phyloP scores from a whole-genome alignment of 169 alveolate genomes.

The Plasmodium cynomolgi region DNA sequence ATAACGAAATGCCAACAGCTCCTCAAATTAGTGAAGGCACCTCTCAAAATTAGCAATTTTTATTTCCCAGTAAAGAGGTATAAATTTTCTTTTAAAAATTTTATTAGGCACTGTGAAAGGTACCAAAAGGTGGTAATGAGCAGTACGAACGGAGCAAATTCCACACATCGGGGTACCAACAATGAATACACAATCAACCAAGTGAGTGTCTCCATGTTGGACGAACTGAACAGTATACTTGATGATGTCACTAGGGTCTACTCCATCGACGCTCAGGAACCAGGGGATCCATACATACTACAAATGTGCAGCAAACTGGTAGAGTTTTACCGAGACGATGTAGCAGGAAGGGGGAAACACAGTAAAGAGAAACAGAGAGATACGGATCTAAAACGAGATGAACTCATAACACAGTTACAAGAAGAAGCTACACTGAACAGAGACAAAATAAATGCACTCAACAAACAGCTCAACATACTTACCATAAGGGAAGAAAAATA shows the following conservation, averaged over 20 bases:
- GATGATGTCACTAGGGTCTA: not conserved
- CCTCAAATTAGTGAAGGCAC: slow-evolving; percentile 20
- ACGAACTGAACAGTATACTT: slow-evolving; percentile 12
- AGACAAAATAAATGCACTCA: slow-evolving; percentile 1
- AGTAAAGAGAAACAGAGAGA: not conserved
- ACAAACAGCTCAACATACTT: slow-evolving; percentile 18
- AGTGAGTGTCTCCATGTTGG: not conserved
- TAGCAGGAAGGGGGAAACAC: not conserved
- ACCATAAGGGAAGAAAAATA: slow-evolving; percentile 58
- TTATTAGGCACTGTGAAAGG: not conserved
- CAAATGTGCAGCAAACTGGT: slow-evolving; percentile 21
- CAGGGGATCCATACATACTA: slow-evolving; percentile 5
- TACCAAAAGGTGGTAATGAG: slow-evolving; percentile 11
- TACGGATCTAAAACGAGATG: not conserved
- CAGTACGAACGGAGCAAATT: not conserved
- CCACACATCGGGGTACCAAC: not conserved
- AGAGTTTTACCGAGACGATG: slow-evolving; percentile 3
- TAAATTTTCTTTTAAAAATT: slow-evolving; percentile 23
- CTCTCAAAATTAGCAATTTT: slow-evolving; percentile 12
- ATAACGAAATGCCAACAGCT: slow-evolving; percentile 26
- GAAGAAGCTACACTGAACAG: not conserved
- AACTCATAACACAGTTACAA: slow-evolving; percentile 20
- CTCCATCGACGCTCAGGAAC: slow-evolving; percentile 1
- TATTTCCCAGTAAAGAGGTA: slow-evolving; percentile 6
- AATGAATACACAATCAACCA: not conserved